These are phyloP conservation scores for Tolypocladium album DNA, from an alignment of 2,329 filamentous ascomycete species.

Conservation along the genomic window DNA sequence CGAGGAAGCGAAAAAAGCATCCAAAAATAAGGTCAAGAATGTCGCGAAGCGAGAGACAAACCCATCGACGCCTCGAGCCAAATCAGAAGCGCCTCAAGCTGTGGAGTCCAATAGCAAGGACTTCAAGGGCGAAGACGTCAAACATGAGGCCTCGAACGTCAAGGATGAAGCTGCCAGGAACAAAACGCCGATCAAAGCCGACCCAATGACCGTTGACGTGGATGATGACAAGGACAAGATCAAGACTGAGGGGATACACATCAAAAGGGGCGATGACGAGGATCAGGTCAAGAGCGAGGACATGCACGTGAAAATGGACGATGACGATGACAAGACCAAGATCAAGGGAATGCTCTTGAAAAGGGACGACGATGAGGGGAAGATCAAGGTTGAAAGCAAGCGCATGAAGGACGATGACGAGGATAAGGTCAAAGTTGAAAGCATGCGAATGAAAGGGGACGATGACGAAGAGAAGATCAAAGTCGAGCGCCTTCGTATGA, in stretches of 20 bases:
- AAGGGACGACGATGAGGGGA: neutral
- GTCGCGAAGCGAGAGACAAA: constrained; percentile 1
- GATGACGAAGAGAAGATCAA: constrained; percentile 3
- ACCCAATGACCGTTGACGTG: neutral
- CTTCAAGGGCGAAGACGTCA: neutral
- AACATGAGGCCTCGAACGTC: constrained; percentile 5
- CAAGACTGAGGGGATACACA: constrained; percentile 8
- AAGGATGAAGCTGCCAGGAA: neutral
- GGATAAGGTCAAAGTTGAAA: neutral
- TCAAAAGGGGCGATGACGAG: constrained; percentile 10
- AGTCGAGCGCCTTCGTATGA: constrained; percentile 5
- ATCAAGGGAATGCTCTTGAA: neutral
- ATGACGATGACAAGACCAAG: neutral
- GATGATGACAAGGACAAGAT: constrained; percentile 1
- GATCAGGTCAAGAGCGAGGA: neutral
- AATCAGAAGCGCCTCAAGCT: constrained; percentile 2
- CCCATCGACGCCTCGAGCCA: neutral
- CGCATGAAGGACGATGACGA: neutral
- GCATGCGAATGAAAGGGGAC: neutral
- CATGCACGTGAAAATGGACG: neutral
- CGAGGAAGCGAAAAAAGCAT: constrained; percentile 1
- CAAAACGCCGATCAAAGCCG: neutral
- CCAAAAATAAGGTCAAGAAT: constrained; percentile 2
- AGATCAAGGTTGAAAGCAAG: neutral
- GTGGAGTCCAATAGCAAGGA: constrained; percentile 2